phyloP scores from a whole-genome alignment of 768 basidiomycete genomes.

The Thelephora ganbajun region DNA sequence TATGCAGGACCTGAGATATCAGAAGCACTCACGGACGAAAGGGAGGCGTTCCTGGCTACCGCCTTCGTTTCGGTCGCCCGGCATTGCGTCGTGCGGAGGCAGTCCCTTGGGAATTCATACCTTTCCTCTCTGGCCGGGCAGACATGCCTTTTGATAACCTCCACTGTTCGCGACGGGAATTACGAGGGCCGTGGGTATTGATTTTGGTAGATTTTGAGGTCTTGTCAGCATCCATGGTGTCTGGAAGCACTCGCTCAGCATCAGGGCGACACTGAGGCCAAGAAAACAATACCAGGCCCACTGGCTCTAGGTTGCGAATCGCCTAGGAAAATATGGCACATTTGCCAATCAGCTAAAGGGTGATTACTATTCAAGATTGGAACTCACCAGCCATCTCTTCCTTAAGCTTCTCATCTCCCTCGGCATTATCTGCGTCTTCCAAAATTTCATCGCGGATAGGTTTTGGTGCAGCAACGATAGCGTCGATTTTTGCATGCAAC shows the following conservation, averaged over 20 bases:
- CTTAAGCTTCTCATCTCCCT: conserved; percentile 13
- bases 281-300: not conserved
- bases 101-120: conserved; percentile 57
- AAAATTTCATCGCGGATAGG: conserved; percentile 15
- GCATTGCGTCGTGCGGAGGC: conserved; percentile 48
- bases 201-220: conserved; percentile 24
- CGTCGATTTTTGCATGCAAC: conserved; percentile 49
- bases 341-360: not conserved
- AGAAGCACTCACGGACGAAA: no score
- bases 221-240: conserved; percentile 42
- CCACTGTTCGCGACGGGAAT: conserved; percentile 73
- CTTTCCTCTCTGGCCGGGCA: conserved; percentile 32
- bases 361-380: conserved; percentile 22
- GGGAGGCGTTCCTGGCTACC: conserved; percentile 19
- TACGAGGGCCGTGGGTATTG: conserved; percentile 74
- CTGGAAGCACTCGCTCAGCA: conserved; percentile 13
- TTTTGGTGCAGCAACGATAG: conserved; percentile 28
- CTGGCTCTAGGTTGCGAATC: not conserved
- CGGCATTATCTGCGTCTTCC: conserved; percentile 17
- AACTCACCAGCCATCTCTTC: conserved; percentile 6
- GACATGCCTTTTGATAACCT: conserved; percentile 63
- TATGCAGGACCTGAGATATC: no score
- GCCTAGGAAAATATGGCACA: not conserved
- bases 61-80: conserved; percentile 57
- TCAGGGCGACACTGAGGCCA: no score